Base-by-base conservation (phyloP, 768 basidiomycete species). In the Tulasnella sp. region DNA sequence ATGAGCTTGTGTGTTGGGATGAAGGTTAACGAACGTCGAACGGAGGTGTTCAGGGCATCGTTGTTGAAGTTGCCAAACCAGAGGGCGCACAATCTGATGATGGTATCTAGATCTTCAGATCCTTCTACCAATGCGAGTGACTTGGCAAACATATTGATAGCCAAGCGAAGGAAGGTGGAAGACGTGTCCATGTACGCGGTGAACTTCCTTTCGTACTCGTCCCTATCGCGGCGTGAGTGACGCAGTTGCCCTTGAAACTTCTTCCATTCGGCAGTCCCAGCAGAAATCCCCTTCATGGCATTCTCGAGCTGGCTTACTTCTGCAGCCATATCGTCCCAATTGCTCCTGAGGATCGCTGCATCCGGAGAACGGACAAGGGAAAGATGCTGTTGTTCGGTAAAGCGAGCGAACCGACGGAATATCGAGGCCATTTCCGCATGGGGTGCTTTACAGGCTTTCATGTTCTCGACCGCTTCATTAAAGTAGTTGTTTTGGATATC, bases 1-100 rank as follows among this genome's bases (percentile, higher is more conserved):
- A 94, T 77, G 65, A 97, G 85, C 68, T 98, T 98, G 59, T 79
- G 76, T 0, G 92, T 87, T 0, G 92, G 86, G 36, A 93, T 77
- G 2, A 75, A 72, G 45, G 69, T 68, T 7, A 91, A 67, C 1
- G 80, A 76, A 1, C 62, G 40, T 35, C 71, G 63, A 67, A 83
- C 61, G 48, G 69, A 61, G 49, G 65, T 56, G 70, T 76, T 76
- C 21, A 79, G 67, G 42, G 69, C 67, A 42, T 66, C 68, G 60
- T 82, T 77, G n/a, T 63, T 58, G 61, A 91, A 86, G 64, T 91
- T 88, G 1, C 84, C 79, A 60, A 97, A 82, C 96, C 94, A 98
- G 2, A 98, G 75, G 1, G 93, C 92, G 62, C 81, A 83, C 27
- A 99, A 74, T 9, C 89, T 81, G 52, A 91, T 85, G 3, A 84